phyloP scores from a whole-genome alignment of 805 yeast genomes.

The Wickerhamiella domercqiae region DNA sequence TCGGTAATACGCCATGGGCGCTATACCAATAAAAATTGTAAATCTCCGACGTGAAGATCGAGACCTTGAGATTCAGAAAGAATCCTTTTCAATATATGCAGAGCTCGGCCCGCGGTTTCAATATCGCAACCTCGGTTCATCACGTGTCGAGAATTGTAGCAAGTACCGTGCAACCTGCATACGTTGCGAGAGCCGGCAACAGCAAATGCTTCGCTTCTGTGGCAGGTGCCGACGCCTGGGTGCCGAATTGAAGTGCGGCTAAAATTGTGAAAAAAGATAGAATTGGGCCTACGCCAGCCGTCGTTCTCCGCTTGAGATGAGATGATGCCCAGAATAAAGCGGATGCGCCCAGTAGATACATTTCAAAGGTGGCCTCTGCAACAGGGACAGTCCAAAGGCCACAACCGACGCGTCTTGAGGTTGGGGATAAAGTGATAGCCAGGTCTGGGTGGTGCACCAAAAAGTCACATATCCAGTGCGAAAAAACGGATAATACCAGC shows the following conservation, averaged over 20 bases:
- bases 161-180: background rate
- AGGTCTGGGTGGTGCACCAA: background rate
- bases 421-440: background rate
- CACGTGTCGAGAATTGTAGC: too few relatives aligned
- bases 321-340: background rate
- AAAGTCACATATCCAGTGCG: background rate
- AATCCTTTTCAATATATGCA: too few relatives aligned
- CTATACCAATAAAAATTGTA: too few relatives aligned
- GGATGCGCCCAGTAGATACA: background rate
- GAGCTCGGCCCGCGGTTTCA: too few relatives aligned
- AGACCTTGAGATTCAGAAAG: too few relatives aligned
- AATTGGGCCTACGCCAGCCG: background rate
- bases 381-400: background rate
- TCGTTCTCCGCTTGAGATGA: background rate
- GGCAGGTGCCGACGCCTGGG: background rate
- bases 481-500: background rate
- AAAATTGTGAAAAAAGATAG: background rate
- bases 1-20: too few relatives aligned
- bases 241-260: background rate
- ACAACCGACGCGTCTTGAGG: background rate
- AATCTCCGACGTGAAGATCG: too few relatives aligned
- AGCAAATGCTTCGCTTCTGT: background rate
- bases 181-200: background rate
- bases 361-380: background rate
- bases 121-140: too few relatives aligned